Conservation (phyloP, 2,329 filamentous ascomycete genomes). For the Cyphellophora europaea region DNA sequence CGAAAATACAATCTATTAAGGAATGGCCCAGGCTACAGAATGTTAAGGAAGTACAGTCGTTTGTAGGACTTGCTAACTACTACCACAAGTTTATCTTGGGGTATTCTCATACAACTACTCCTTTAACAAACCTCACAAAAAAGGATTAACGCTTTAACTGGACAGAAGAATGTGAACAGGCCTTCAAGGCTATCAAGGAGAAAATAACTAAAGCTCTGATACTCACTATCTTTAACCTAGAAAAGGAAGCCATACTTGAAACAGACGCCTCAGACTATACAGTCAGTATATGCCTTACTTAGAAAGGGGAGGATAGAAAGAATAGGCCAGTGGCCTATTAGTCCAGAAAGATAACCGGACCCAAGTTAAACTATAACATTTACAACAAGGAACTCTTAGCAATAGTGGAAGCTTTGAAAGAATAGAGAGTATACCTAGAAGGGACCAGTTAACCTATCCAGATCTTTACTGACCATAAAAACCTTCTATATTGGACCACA, state of each 20-base stretch:
- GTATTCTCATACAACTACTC: constrained; percentile 17
- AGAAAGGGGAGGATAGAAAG: constrained; percentile 9
- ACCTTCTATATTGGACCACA: constrained; percentile 21
- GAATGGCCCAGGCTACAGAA: constrained; percentile 12
- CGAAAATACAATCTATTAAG: constrained; percentile 11
- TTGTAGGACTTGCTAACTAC: constrained; percentile 25
- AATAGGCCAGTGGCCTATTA: constrained; percentile 5
- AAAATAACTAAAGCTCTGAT: constrained; percentile 10
- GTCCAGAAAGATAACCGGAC: constrained; percentile 3
- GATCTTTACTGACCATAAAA: constrained; percentile 18
- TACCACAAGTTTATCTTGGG: constrained; percentile 23
- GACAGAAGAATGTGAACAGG: constrained; percentile 5
- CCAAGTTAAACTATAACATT: constrained; percentile 7
- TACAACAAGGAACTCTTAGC: constrained; percentile 8
- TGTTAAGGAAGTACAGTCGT: constrained; percentile 19
- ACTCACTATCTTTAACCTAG: constrained; percentile 10
- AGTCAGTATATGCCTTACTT: constrained; percentile 10
- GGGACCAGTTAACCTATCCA: constrained; percentile 4
- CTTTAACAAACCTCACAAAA: constrained; percentile 15
- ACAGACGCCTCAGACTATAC: constrained; percentile 15
- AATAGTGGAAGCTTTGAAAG: constrained; percentile 17
- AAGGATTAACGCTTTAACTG: constrained; percentile 9
- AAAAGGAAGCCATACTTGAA: constrained; percentile 14
- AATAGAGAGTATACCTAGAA: constrained; percentile 20
- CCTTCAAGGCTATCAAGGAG: constrained; percentile 18